These are phyloP conservation scores for Pseudocercospora pini-densiflorae DNA, from an alignment of 2,329 filamentous ascomycete species.

Conservation along the genomic window DNA sequence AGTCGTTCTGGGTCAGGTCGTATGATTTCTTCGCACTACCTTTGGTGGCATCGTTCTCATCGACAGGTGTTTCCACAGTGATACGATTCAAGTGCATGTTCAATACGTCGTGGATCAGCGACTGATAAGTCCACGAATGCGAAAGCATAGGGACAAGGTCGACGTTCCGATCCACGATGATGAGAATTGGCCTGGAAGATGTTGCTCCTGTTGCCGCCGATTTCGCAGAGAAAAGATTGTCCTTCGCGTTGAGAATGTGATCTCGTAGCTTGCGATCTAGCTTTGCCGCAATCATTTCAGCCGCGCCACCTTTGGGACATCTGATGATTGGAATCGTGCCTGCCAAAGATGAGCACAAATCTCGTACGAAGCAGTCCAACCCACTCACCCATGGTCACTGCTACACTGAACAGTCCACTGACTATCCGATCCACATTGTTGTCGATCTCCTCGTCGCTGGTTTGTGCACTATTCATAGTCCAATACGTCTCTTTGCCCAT, in stretches of 20 bases:
- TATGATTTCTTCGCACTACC: slow-evolving; percentile 85
- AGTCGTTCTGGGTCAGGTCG: slow-evolving; percentile 86
- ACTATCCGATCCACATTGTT: slow-evolving; percentile 87
- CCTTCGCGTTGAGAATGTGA: slow-evolving; percentile 96
- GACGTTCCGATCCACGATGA: slow-evolving; percentile 93
- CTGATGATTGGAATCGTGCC: slow-evolving; percentile 93
- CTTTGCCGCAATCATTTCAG: slow-evolving; percentile 91
- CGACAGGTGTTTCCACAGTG: slow-evolving; percentile 81
- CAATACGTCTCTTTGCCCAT: slow-evolving; percentile 94
- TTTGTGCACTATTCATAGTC: slow-evolving; percentile 92
- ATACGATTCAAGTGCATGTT: slow-evolving; percentile 90
- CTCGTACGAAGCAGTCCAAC: neutral
- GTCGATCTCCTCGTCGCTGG: slow-evolving; percentile 88
- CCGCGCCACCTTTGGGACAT: slow-evolving; percentile 88
- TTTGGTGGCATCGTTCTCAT: slow-evolving; percentile 75
- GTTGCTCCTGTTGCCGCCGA: slow-evolving; percentile 68
- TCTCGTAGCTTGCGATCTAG: slow-evolving; percentile 95
- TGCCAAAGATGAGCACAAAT: slow-evolving; percentile 45
- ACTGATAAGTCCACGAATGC: slow-evolving; percentile 91
- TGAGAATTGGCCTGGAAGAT: slow-evolving; percentile 81
- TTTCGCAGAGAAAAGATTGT: slow-evolving; percentile 83
- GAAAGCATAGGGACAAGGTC: slow-evolving; percentile 98
- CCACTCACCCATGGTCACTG: slow-evolving; percentile 88
- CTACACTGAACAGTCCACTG: slow-evolving; percentile 94
- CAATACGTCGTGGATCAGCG: slow-evolving; percentile 77